Conservation (phyloP, 2,329 filamentous ascomycete species). For the Lachnellula suecica region DNA sequence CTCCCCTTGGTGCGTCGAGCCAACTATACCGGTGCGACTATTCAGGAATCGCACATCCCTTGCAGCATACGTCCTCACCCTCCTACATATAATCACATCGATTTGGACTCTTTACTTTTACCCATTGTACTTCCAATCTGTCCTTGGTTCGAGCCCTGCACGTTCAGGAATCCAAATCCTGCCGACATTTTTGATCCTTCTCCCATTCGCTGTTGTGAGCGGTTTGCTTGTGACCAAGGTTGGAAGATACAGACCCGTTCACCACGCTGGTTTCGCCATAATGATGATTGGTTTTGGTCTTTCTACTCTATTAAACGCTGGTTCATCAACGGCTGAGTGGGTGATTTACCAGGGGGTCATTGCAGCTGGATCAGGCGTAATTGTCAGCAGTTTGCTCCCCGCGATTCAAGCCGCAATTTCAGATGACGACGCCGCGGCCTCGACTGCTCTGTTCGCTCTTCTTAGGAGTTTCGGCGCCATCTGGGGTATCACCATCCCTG, state of each 20-base stretch:
- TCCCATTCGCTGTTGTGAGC: conserved; percentile 25
- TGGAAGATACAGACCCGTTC: conserved; percentile 16
- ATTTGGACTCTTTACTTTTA: conserved; percentile 41
- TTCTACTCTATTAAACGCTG: conserved; percentile 11
- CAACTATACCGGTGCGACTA: conserved; percentile 5
- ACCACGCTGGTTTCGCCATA: conserved; percentile 7
- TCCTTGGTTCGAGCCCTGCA: conserved; percentile 35
- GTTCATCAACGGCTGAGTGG: conserved; percentile 40
- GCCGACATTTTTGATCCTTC: conserved; percentile 36
- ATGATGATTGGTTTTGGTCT: conserved; percentile 11
- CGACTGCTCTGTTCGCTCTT: conserved; percentile 34
- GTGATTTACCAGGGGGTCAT: conserved; percentile 42
- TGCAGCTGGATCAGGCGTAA: conserved; percentile 41
- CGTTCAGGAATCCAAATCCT: conserved; percentile 38
- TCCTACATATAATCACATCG: conserved; percentile 37
- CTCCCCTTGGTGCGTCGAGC: conserved; percentile 3
- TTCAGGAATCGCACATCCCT: conserved; percentile 12
- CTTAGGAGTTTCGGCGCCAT: conserved; percentile 46
- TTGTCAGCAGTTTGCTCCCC: conserved; percentile 41
- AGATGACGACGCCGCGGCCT: conserved; percentile 34
- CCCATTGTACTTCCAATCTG: conserved; percentile 48
- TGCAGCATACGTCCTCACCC: conserved; percentile 34
- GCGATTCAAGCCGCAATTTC: conserved; percentile 41
- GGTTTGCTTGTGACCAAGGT: conserved; percentile 28
- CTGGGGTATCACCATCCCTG: conserved; percentile 43